Conservation (phyloP, 1,139 yeast species). For the Geotrichum reessii region DNA sequence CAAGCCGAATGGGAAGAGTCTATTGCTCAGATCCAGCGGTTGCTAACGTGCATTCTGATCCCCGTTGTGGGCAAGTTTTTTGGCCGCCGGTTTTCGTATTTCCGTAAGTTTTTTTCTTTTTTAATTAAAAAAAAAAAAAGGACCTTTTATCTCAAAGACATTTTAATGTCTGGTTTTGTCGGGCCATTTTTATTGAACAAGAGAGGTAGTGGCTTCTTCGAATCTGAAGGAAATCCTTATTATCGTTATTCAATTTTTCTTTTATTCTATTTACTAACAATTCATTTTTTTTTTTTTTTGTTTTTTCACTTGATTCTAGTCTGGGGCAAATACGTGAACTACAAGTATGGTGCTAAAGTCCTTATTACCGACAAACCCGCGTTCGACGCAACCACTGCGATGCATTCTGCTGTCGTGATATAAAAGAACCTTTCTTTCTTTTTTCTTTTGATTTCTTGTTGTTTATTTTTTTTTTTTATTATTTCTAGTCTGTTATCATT, state of each 20-base stretch:
- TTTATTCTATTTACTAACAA: neutral
- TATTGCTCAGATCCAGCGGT: conserved; percentile 51
- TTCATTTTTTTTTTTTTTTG: neutral
- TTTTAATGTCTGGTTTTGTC: neutral
- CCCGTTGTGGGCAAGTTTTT: conserved; percentile 68
- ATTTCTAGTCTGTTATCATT: neutral
- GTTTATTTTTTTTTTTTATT: neutral
- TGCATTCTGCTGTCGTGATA: conserved; percentile 14
- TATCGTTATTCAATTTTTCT: too few species aligned
- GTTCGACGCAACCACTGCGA: conserved; percentile 15
- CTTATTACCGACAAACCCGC: conserved; percentile 13
- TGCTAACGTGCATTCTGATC: conserved; percentile 53
- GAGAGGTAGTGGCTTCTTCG: too few species aligned
- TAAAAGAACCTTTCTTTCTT: neutral
- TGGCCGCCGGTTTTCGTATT: conserved; percentile 58
- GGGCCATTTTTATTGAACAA: too few species aligned
- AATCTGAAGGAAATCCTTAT: too few species aligned
- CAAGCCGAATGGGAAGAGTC: conserved; percentile 83
- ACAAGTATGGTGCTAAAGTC: conserved; percentile 14
- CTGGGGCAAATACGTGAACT: conserved; percentile 16
- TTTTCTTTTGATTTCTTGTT: neutral
- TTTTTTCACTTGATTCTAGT: too few species aligned
- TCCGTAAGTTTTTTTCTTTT: conserved; percentile 24
- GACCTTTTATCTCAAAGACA: neutral
- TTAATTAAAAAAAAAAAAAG: neutral